Conservation (phyloP, 2,329 filamentous ascomycete species). For the Pyrenochaeta sp. region DNA sequence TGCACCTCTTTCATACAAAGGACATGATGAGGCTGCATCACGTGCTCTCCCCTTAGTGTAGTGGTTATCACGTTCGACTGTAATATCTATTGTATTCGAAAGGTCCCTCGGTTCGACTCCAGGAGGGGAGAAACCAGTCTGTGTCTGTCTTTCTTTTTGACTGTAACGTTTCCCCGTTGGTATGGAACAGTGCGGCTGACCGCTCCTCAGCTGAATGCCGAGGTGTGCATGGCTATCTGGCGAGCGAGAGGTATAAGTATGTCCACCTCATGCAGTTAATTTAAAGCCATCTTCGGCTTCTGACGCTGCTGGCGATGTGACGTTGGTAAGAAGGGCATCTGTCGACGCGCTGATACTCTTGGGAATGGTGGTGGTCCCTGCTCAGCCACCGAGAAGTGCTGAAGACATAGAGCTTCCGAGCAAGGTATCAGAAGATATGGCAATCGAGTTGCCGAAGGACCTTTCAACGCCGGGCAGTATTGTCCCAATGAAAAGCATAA, state of each 20-base stretch:
- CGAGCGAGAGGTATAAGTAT: too few species aligned
- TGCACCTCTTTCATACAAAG: too few species aligned
- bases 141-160: not conserved
- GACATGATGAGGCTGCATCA: not conserved
- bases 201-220: too few species aligned
- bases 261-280: too few species aligned
- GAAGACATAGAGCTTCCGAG: not conserved
- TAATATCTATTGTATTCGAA: constrained; percentile 11
- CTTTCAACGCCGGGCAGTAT: not conserved
- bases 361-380: constrained; percentile 11
- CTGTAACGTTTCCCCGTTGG: too few species aligned
- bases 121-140: not conserved
- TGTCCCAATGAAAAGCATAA: not conserved
- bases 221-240: too few species aligned
- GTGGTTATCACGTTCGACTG: constrained; percentile 13
- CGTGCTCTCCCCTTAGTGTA: constrained; percentile 6
- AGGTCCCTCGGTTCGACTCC: constrained; percentile 5
- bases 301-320: too few species aligned
- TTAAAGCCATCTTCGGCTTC: too few species aligned
- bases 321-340: too few species aligned
- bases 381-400: constrained; percentile 15
- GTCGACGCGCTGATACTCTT: too few species aligned
- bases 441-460: not conserved
- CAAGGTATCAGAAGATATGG: not conserved
- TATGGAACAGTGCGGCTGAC: too few species aligned